These are phyloP conservation scores for Colletotrichum echinochloae DNA, from an alignment of 2,329 filamentous ascomycete species.

Conservation along the genomic window DNA sequence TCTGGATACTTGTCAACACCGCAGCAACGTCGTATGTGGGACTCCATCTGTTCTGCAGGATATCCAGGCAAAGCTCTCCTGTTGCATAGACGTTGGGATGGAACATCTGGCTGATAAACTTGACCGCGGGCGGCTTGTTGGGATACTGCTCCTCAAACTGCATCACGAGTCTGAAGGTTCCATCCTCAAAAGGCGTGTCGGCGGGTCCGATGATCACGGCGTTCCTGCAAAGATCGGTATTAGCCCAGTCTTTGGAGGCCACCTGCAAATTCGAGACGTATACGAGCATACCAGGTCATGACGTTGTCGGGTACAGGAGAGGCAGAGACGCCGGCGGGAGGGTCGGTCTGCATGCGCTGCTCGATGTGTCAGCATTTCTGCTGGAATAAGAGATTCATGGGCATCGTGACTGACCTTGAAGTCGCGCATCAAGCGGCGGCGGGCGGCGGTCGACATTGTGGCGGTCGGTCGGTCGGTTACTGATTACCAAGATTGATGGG, in stretches of 20 bases:
- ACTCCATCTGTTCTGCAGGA: conserved; percentile 97
- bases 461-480: conserved; percentile 32
- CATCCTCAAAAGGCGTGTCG: conserved; percentile 98
- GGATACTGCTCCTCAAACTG: conserved; percentile 99
- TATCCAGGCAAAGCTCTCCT: conserved; percentile 95
- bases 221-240: conserved; percentile 73
- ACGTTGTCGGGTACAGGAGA: conserved; percentile 97
- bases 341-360: conserved; percentile 99
- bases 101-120: conserved; percentile 99
- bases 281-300: conserved; percentile 83
- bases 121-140: conserved; percentile 97
- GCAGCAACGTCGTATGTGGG: conserved; percentile 98
- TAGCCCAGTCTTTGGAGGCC: background rate
- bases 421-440: conserved; percentile 97
- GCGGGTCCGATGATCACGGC: conserved; percentile 97
- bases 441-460: conserved; percentile 86
- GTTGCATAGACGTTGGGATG: conserved; percentile 99
- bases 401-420: conserved; percentile 79
- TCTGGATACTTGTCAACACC: conserved; percentile 97
- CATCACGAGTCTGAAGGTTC: conserved; percentile 97
- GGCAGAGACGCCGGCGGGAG: conserved; percentile 94
- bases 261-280: background rate
- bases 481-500: conserved; percentile 29
- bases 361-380: conserved; percentile 28
- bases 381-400: background rate